Evolutionary conservation across 1,284 basidiomycete genomes (phyloP).

Genomic region (Fistulina hepatica): DNA sequence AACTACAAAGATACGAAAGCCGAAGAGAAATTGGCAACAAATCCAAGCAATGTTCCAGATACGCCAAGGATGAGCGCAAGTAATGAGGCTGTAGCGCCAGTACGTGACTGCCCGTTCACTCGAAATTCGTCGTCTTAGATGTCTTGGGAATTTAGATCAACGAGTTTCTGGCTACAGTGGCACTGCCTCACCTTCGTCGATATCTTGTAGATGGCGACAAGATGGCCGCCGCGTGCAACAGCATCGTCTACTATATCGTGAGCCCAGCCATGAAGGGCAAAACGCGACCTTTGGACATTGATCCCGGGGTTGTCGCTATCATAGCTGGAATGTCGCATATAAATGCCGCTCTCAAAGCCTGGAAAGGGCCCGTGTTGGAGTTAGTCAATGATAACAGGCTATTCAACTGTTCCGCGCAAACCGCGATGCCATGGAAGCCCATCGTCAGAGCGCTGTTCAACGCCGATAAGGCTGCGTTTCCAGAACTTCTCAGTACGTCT

Average conservation of each 20-base stretch:
- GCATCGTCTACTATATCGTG: slow-evolving; percentile 80
- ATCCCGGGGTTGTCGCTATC: slow-evolving; percentile 55
- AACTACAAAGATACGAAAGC: neutral
- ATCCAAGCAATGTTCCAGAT: slow-evolving; percentile 23
- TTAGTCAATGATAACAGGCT: slow-evolving; percentile 79
- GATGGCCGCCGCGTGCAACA: slow-evolving; percentile 65
- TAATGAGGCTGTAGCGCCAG: neutral
- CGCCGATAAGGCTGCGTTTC: slow-evolving; percentile 78
- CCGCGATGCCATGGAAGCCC: slow-evolving; percentile 61
- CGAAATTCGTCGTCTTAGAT: neutral
- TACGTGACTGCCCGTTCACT: neutral
- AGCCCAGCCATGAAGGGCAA: slow-evolving; percentile 71
- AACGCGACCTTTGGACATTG: slow-evolving; percentile 62
- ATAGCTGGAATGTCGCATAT: slow-evolving; percentile 73
- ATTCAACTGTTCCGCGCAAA: slow-evolving; percentile 61
- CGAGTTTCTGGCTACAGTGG: slow-evolving; percentile 57
- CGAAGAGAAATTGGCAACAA: slow-evolving; percentile 7
- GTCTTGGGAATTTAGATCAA: slow-evolving; percentile 42
- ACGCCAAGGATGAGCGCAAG: slow-evolving; percentile 18
- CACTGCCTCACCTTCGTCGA: slow-evolving; percentile 69
- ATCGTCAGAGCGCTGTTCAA: slow-evolving; percentile 77
- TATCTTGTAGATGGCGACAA: slow-evolving; percentile 84
- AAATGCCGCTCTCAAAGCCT: slow-evolving; percentile 72
- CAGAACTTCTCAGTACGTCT: slow-evolving; percentile 67
- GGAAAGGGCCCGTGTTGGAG: slow-evolving; percentile 75